Evolutionary conservation across 306 rosid genomes (phyloP).

Genomic region (Gleditsia sinensis): DNA sequence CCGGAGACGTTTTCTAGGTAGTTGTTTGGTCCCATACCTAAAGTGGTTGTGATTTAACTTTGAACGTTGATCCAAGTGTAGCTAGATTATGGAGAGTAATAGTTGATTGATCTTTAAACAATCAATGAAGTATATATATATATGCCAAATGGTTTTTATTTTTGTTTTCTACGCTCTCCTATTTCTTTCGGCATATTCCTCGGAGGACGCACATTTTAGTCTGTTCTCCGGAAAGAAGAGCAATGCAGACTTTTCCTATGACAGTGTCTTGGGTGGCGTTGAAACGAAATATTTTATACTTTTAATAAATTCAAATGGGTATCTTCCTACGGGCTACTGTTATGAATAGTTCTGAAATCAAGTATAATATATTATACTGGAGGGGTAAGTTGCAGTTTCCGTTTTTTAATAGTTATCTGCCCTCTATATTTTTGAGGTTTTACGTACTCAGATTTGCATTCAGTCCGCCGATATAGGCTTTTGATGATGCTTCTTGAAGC

Average conservation of each 20-base stretch:
- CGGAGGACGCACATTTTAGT: not conserved
- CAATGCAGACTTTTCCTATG: not conserved
- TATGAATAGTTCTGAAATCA: not conserved
- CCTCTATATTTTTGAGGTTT: no score
- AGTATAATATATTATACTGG: not conserved
- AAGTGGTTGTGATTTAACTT: slow-evolving; percentile 14
- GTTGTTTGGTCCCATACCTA: not conserved
- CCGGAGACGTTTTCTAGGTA: not conserved
- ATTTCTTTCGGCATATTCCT: no score
- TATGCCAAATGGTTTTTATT: slow-evolving; percentile 7
- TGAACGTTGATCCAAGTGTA: slow-evolving; percentile 19
- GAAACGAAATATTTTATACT: not conserved
- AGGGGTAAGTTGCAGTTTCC: not conserved
- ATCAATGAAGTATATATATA: slow-evolving; percentile 23
- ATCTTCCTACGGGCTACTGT: not conserved
- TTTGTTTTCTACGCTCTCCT: no score
- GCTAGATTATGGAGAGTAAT: not conserved
- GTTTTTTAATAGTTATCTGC: not conserved
- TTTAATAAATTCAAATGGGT: not conserved
- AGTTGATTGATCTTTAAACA: slow-evolving; percentile 11
- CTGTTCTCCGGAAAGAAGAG: not conserved
- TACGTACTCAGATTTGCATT: no score
- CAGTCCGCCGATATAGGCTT: no score
- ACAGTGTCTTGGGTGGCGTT: not conserved
- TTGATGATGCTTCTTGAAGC: slow-evolving; percentile 26